Base-by-base conservation (phyloP, 768 basidiomycete genomes). In the Lactarius indigo region DNA sequence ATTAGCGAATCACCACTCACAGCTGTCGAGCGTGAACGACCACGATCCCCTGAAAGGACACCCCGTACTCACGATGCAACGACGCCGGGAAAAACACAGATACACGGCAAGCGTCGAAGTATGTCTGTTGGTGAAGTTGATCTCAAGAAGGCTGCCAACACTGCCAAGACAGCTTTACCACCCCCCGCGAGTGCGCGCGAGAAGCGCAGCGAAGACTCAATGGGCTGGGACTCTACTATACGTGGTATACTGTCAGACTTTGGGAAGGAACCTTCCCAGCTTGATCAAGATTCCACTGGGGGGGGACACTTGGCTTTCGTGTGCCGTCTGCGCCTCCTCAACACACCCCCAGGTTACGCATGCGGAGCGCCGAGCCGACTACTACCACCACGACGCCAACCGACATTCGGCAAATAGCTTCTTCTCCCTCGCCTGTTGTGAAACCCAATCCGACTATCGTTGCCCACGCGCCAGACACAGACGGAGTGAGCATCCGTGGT, bases 211-310 rank as follows among this genome's bases (percentile, higher is more conserved):
- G 76, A 73, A 23, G 71, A 74, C 13, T 70, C 73, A 7, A 69
- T 69, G 7, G 76, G 76, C 30, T 83, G 81, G 82, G 82, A 80
- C 57, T 77, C 79, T 20, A 78, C 84, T 5, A 75, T 90, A 41
- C 81, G 80, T 73, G 88, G 87, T 47, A 83, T 92, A 68, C 78
- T 92, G 58, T 84, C 82, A 70, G 87, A 92, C 66, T 88, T 94
- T 77, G 83, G 85, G 76, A 90, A 88, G 64, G 85, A 88, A 76
- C 80, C 92, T 64, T 84, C 83, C 68, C 84, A 87, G 66, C 77
- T 91, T 30, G 64, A 64, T 59, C 57, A 56, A 68, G 90, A 88
- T 69, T 82, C 87, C 57, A 78, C 81, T 41, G 79, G 81, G 56
- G 76, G 47, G 74, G 83, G 56, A 75, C 80, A 28, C 78, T 92